phyloP scores from a whole-genome alignment of 1,284 basidiomycete species.

The Takashimella tepidaria region DNA sequence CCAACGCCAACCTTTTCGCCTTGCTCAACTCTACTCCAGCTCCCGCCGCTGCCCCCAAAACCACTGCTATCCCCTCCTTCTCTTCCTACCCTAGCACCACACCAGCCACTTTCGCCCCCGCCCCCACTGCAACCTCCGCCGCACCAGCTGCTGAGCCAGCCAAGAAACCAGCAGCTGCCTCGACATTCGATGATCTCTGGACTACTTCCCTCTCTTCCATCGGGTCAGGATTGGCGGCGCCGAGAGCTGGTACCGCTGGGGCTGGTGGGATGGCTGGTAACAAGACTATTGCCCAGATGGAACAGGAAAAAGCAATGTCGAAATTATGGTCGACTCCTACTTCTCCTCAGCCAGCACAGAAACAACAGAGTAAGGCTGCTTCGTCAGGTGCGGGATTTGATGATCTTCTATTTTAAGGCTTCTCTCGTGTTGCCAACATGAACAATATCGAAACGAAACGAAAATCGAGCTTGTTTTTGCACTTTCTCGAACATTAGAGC shows the following conservation, averaged over 20 bases:
- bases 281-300: slow-evolving; percentile 80
- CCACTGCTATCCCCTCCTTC: slow-evolving; percentile 15
- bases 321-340: slow-evolving; percentile 58
- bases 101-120: slow-evolving; percentile 8
- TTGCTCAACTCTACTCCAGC: slow-evolving; percentile 48
- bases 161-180: slow-evolving; percentile 15
- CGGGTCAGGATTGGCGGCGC: slow-evolving; percentile 27
- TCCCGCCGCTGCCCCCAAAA: slow-evolving; percentile 31
- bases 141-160: slow-evolving; percentile 15
- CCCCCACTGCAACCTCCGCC: slow-evolving; percentile 9
- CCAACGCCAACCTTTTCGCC: slow-evolving; percentile 51
- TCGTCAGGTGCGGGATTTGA: slow-evolving; percentile 18
- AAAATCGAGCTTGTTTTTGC: too few species aligned
- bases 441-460: too few species aligned
- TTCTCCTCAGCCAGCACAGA: not conserved
- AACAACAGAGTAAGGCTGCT: slow-evolving; percentile 12
- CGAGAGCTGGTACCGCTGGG: slow-evolving; percentile 19
- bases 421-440: too few species aligned
- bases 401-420: slow-evolving; percentile 28
- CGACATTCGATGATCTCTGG: slow-evolving; percentile 83
- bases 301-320: slow-evolving; percentile 74
- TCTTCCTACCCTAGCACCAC: too few species aligned
- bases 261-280: slow-evolving; percentile 22
- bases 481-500: too few species aligned
- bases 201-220: slow-evolving; percentile 65